Conservation (phyloP, 306 rosid genomes). For the Vigna unguiculata region DNA sequence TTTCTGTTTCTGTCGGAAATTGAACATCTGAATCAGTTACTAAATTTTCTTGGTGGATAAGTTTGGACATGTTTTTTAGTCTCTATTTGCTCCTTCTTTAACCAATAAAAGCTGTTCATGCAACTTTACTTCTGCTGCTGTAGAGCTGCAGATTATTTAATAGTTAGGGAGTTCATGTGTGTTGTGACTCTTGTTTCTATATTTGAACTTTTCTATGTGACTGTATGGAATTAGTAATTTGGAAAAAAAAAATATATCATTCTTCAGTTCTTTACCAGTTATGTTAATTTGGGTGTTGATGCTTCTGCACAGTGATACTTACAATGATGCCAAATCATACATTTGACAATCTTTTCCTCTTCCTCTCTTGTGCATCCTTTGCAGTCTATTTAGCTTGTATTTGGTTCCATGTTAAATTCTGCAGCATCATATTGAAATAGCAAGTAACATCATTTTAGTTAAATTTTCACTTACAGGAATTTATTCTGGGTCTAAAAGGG, state of each 20-base stretch:
- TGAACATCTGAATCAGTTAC: background rate
- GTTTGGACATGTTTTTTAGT: background rate
- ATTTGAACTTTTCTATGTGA: background rate
- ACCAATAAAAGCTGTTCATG: background rate
- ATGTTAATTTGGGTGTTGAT: constrained; percentile 34
- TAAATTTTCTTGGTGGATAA: constrained; percentile 29
- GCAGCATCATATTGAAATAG: background rate
- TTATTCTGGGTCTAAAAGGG: background rate
- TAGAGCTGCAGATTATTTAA: constrained; percentile 15
- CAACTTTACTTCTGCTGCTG: constrained; percentile 28
- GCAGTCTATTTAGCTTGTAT: background rate
- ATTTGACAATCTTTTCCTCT: background rate
- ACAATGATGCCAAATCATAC: background rate
- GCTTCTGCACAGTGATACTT: background rate
- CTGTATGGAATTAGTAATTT: constrained; percentile 12
- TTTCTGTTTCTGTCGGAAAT: background rate
- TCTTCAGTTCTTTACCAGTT: constrained; percentile 11
- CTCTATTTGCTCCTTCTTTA: background rate
- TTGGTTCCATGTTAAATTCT: background rate
- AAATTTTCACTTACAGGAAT: background rate
- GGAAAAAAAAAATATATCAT: background rate
- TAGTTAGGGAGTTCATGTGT: constrained; percentile 13
- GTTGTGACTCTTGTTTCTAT: constrained; percentile 11
- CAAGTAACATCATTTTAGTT: background rate
- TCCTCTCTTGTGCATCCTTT: background rate